These are phyloP conservation scores for Phaeosphaeriaceae sp. DNA, from an alignment of 2,329 filamentous ascomycete genomes.

Conservation along the genomic window DNA sequence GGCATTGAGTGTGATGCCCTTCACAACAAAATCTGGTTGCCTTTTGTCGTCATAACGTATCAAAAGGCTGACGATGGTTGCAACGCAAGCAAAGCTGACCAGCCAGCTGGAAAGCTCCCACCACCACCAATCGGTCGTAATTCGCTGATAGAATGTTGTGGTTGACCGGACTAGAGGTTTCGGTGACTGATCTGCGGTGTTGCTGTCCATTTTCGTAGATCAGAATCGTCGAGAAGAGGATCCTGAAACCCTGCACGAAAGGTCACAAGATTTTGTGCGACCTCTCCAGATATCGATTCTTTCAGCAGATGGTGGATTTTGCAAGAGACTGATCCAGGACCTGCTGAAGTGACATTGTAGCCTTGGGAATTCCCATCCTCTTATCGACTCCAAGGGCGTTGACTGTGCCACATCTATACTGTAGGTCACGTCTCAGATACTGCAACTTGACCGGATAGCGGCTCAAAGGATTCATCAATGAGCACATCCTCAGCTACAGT, in stretches of 20 bases:
- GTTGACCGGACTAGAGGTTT: conserved; percentile 13
- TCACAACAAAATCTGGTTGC: conserved; percentile 17
- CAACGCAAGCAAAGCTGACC: conserved; percentile 13
- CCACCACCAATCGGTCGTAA: conserved; percentile 29
- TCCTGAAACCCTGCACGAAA: neutral
- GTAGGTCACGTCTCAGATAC: neutral
- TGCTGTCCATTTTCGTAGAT: neutral
- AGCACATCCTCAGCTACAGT: neutral
- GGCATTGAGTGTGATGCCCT: conserved; percentile 24
- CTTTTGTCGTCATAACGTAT: conserved; percentile 18
- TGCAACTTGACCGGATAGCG: neutral
- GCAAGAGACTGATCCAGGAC: neutral
- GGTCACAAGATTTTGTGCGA: neutral
- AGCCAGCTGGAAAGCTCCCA: conserved; percentile 26
- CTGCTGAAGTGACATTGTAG: neutral
- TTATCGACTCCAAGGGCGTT: neutral
- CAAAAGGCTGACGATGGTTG: conserved; percentile 23
- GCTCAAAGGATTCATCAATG: neutral
- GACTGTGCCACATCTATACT: neutral
- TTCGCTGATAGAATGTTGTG: conserved; percentile 18
- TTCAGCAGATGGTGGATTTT: neutral
- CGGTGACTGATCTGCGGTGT: neutral
- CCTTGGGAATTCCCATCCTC: neutral
- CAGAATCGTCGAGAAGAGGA: neutral
- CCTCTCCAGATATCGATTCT: neutral